Percentiles rank a stretch among this genome's conserved stretches.
Evolutionary conservation across 1,284 basidiomycete species (phyloP).

Genomic region (Peniophora sp.): DNA sequence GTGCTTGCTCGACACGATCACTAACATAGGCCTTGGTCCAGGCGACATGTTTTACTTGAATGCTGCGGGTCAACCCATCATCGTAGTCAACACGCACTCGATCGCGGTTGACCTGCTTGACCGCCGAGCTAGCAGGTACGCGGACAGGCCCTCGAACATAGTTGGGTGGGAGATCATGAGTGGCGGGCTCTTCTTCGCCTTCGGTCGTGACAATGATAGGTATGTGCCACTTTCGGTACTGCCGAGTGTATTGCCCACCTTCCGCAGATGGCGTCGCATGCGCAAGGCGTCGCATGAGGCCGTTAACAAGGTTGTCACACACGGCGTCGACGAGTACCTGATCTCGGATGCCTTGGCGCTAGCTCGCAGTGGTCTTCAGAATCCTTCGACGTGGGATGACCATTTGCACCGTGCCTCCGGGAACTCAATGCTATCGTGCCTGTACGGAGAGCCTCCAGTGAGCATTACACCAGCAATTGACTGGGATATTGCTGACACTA

Average conservation of each 20-base stretch:
- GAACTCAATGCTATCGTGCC: conserved; percentile 9
- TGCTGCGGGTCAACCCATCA: conserved; percentile 12
- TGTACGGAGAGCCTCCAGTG: conserved; percentile 6
- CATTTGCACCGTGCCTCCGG: conserved; percentile 10
- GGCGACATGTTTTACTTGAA: conserved; percentile 15
- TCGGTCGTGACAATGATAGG: not conserved
- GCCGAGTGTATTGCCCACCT: not conserved
- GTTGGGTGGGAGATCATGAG: not conserved
- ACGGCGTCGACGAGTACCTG: conserved; percentile 5
- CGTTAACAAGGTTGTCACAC: conserved; percentile 10
- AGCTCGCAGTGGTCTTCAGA: conserved; percentile 1
- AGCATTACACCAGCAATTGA: too few relatives aligned
- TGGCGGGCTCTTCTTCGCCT: not conserved
- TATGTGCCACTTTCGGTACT: not conserved
- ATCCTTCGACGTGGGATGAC: conserved; percentile 6
- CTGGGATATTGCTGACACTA: too few relatives aligned
- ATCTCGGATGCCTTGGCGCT: conserved; percentile 6
- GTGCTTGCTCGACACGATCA: not conserved
- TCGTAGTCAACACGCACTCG: conserved; percentile 14
- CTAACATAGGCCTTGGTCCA: conserved; percentile 1
- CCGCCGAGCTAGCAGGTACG: conserved; percentile 11
- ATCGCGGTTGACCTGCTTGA: conserved; percentile 14
- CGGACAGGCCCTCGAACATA: conserved; percentile 10
- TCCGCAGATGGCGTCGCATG: conserved; percentile 10
- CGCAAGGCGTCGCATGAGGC: conserved; percentile 12